Conservation (phyloP, 2,329 filamentous ascomycete genomes). For the Colletotrichum sp. region DNA sequence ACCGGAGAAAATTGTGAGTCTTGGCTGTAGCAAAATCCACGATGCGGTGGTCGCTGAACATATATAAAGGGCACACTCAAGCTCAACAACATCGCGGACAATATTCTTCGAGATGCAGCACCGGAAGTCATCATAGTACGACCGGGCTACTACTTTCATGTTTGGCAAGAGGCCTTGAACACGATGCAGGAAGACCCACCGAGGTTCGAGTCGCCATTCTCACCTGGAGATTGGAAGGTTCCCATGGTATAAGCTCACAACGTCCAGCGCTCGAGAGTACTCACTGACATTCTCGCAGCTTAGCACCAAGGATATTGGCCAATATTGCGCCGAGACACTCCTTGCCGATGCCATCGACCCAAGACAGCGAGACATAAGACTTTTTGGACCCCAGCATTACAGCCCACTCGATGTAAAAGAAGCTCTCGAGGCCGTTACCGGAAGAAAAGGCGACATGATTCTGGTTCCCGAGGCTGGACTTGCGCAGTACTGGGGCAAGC, state of each 20-base stretch:
- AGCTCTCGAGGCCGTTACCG: slow-evolving; percentile 29
- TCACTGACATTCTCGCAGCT: not conserved
- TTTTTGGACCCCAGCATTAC: slow-evolving; percentile 32
- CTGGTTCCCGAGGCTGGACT: slow-evolving; percentile 27
- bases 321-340: slow-evolving; percentile 26
- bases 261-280: not conserved
- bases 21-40: not conserved
- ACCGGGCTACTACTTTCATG: slow-evolving; percentile 21
- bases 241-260: slow-evolving; percentile 32
- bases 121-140: slow-evolving; percentile 24
- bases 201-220: slow-evolving; percentile 28
- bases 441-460: slow-evolving; percentile 26
- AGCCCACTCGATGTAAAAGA: slow-evolving; percentile 31
- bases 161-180: slow-evolving; percentile 19
- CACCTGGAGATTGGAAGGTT: slow-evolving; percentile 29
- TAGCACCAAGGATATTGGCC: slow-evolving; percentile 31
- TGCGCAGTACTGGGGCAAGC: slow-evolving; percentile 24
- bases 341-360: slow-evolving; percentile 13
- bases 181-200: slow-evolving; percentile 24
- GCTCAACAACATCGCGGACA: slow-evolving; percentile 25
- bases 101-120: slow-evolving; percentile 18
- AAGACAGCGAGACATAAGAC: slow-evolving; percentile 20
- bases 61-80: slow-evolving; percentile 28
- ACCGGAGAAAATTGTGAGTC: slow-evolving; percentile 28
- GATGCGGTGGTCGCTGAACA: not conserved